Evolutionary conservation across 805 yeast species (phyloP).

Genomic region (Myxozyma nipponensis): DNA sequence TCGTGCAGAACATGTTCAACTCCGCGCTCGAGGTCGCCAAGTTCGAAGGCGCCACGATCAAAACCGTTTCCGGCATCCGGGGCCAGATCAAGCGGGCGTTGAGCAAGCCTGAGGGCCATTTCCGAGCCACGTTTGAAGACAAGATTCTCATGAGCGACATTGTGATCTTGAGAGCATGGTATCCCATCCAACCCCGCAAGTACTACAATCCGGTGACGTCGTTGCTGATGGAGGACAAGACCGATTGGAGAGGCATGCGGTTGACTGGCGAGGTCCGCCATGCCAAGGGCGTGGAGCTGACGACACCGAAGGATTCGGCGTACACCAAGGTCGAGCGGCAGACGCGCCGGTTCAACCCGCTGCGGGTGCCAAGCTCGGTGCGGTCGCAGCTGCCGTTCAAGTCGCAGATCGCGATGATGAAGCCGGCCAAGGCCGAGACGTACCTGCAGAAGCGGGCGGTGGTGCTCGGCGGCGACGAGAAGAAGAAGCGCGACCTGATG

Average conservation of each 20-base stretch:
- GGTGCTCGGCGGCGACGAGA: slow-evolving; percentile 65
- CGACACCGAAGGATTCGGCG: slow-evolving; percentile 49
- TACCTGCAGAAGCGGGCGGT: slow-evolving; percentile 91
- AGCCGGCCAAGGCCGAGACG: slow-evolving; percentile 63
- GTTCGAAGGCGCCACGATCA: slow-evolving; percentile 95
- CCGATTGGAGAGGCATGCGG: slow-evolving; percentile 94
- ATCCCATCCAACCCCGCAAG: slow-evolving; percentile 83
- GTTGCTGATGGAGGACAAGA: slow-evolving; percentile 66
- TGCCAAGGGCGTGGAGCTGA: slow-evolving; percentile 61
- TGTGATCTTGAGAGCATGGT: slow-evolving; percentile 90
- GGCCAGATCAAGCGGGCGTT: slow-evolving; percentile 97
- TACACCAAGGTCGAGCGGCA: slow-evolving; percentile 74
- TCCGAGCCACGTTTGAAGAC: slow-evolving; percentile 95
- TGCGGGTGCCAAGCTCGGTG: slow-evolving; percentile 77
- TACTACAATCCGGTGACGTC: slow-evolving; percentile 97
- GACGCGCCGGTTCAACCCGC: slow-evolving; percentile 80
- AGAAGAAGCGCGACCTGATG: slow-evolving; percentile 84
- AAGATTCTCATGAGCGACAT: slow-evolving; percentile 82
- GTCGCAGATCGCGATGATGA: slow-evolving; percentile 84
- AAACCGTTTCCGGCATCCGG: slow-evolving; percentile 94
- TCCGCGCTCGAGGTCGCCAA: slow-evolving; percentile 92
- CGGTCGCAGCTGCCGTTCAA: slow-evolving; percentile 81
- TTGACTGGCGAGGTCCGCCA: slow-evolving; percentile 92
- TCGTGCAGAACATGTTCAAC: slow-evolving; percentile 93
- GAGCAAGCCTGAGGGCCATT: slow-evolving; percentile 91